Evolutionary conservation across 2,329 filamentous ascomycete genomes (phyloP), one percentile per base, ranked within the genome.

Genomic region (Shiraia sp.): DNA sequence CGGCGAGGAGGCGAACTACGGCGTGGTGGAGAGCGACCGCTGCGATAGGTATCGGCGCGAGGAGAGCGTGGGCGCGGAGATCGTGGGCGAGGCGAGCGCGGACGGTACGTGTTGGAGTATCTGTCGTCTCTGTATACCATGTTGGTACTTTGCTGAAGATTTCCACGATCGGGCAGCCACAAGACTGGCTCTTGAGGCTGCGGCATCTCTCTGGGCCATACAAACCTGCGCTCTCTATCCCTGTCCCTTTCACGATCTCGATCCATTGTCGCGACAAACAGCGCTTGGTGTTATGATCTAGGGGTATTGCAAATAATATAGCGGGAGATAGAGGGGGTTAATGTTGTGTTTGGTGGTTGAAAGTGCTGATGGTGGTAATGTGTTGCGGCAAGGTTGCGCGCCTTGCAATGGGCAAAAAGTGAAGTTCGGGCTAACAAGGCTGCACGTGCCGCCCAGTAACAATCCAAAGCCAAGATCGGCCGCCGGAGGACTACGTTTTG

Each of bases 211-310:
- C 16, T 45, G 40, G 51, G 52, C 49, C 49, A 10, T 40, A 70
- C 70, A 61, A 63, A 74, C 72, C 72, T 73, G 59, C 72, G 59
- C 31, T 72, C 70, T 39, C 70, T 65, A 45, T 73, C 70, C 42
- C 69, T 57, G 42, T 72, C 70, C 53, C 70, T 57, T 45, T 71
- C 70, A 49, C 68, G 62, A 46, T 73, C 70, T 41, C 65, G 57
- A 34, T 69, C 64, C 66, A 70, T 68, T 30, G 33, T 45, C 46
- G 52, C 31, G 37, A 25, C 22, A 31, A 38, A 24, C 23, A 19
- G 37, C 19, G 12, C 16, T 17, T 16, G 19, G 15, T 35, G 15
- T 19, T 35, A 13, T 30, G 15, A 26, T 23, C 14, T 35, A 14
- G 42, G 22, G 17, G 17, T 3, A 16, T n/a, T 27, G 12, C 28